Percentiles rank a stretch among this genome's conserved stretches.
phyloP scores from a whole-genome alignment of 306 rosid species.

The Corylus avellana region DNA sequence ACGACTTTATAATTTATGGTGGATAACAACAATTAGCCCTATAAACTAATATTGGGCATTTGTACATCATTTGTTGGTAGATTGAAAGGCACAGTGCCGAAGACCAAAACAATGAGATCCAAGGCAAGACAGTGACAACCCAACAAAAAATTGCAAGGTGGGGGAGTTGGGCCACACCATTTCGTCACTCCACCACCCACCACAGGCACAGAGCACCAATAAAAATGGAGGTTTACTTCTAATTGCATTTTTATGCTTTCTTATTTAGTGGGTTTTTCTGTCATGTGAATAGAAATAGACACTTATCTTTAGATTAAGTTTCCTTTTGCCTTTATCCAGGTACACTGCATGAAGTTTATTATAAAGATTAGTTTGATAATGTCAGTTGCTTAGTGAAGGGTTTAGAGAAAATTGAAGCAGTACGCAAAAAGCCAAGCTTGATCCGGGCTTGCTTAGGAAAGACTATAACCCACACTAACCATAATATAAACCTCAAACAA shows the following conservation, averaged over 20 bases:
- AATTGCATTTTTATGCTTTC: not conserved
- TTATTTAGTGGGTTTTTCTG: not conserved
- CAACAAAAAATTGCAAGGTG: not conserved
- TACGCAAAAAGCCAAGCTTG: not conserved
- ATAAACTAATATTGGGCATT: not conserved
- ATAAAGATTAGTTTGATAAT: not conserved
- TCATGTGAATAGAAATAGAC: not conserved
- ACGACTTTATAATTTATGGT: too few species aligned
- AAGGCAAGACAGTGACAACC: not conserved
- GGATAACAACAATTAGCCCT: not conserved
- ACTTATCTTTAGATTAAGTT: not conserved
- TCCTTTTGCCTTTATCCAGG: not conserved
- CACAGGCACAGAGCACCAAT: not conserved
- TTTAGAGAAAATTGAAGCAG: not conserved
- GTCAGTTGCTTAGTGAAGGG: not conserved
- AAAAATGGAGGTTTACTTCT: not conserved
- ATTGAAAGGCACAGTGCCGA: not conserved
- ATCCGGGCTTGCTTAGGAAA: slow-evolving; percentile 5
- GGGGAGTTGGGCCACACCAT: not conserved
- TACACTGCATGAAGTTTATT: not conserved
- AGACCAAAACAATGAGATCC: not conserved
- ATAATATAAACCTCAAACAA: not conserved
- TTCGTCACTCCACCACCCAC: not conserved
- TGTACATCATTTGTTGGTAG: not conserved
- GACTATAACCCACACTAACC: not conserved